Evolutionary conservation across 2,329 filamentous ascomycete species (phyloP), one percentile per base, ranked within the genome.

Genomic region (Cladosporium halotolerans): DNA sequence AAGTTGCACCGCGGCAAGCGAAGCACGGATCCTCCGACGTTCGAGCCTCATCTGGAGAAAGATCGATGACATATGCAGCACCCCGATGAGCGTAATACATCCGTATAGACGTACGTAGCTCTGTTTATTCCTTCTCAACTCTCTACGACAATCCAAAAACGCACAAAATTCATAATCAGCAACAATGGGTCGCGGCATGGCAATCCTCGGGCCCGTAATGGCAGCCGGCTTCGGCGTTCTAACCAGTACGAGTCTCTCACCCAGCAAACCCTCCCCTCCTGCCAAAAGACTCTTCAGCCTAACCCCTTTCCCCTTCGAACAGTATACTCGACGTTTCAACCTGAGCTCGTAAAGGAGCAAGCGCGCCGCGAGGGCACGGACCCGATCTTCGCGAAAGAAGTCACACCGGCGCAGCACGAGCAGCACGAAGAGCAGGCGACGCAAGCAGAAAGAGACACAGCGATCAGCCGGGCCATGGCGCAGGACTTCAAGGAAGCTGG

Each of bases 101-200:
- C 5, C 23, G 23, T 28, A 7, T 28, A 28, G 23, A 28, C 23
- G 23, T 28, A 28, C 1, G 4, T 28, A 28, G 7, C 23, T 28
- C 7, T 28, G 23, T 28, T 4, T 7, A 28, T 4, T 28, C 23
- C 23, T 28, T 4, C 2, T 28, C 4, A 28, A 7, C 23, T 28
- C 9, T 18, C 4, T 11, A 14, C 8, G 10, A 18, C 16, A 19
- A n/a, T n/a, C 14, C 9, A 19, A 3, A 9, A 41, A 28, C 4
- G 23, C 23, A 28, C 36, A 39, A 16, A 14, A 39, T 14, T 14
- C n/a, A 13, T 8, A 8, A 44, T 28, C 2, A 16, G 13, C 13
- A 14, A 51, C n/a, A 11, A 51, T 51, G 48, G 48, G 48, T 28
- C 48, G 48, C 32, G 48, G 48, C 28, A 51, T 51, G 48, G 48